Evolutionary conservation across 148 eudicot species (phyloP).

Genomic region (Oxyria digyna): DNA sequence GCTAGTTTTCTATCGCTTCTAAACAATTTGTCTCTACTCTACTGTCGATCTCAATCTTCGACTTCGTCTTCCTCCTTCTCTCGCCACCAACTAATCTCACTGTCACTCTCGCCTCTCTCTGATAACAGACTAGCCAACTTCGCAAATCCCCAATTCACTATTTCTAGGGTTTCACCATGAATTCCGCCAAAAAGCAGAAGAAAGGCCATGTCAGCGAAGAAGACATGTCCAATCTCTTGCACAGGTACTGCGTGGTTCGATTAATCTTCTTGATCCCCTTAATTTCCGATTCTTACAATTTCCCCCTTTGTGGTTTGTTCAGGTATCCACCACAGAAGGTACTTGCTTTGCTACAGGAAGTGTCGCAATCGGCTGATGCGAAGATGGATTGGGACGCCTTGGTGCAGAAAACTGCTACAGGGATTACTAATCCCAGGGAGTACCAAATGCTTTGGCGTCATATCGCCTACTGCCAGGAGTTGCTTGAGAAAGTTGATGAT

Average conservation of each 20-base stretch:
- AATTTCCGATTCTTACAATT: background rate
- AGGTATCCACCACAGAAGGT: conserved; percentile 60
- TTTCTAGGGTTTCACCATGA: conserved; percentile 9
- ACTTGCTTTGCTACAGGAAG: conserved; percentile 54
- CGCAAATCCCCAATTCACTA: background rate
- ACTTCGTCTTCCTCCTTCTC: background rate
- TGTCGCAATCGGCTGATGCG: conserved; percentile 28
- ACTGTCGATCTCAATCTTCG: conserved; percentile 10
- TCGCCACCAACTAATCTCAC: background rate
- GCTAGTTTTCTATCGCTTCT: too few species aligned
- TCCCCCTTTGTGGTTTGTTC: background rate
- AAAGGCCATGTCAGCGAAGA: conserved; percentile 41
- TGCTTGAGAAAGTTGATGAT: conserved; percentile 26
- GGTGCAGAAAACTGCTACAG: conserved; percentile 53
- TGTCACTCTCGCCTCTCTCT: background rate
- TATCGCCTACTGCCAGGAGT: conserved; percentile 53
- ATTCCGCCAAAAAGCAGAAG: conserved; percentile 18
- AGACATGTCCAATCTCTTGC: conserved; percentile 40
- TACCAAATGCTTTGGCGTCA: conserved; percentile 89
- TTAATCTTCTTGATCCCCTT: background rate
- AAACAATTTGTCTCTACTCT: too few species aligned
- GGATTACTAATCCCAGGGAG: conserved; percentile 58
- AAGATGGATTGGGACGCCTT: conserved; percentile 69
- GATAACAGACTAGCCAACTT: background rate
- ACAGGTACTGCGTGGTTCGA: conserved; percentile 26